phyloP scores from a whole-genome alignment of 345 rosid genomes.

The Gossypium turneri region DNA sequence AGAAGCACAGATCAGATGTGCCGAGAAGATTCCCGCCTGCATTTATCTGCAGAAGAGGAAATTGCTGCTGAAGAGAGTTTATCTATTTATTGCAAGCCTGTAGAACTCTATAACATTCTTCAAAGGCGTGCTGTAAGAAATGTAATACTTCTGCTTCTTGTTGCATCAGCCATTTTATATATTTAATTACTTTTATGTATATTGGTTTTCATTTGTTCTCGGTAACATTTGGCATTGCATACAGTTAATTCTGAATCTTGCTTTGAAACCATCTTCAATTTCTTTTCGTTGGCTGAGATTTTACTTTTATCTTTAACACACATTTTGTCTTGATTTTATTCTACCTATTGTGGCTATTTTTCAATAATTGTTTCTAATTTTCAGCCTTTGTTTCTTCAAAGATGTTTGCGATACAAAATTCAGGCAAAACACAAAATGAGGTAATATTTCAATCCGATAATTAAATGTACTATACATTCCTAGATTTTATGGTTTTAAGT shows the following conservation, averaged over 20 bases:
- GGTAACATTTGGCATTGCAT: background rate
- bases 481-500: constrained; percentile 1
- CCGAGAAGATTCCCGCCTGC: constrained; percentile 77
- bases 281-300: constrained; percentile 12
- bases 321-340: background rate
- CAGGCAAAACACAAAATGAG: constrained; percentile 78
- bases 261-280: background rate
- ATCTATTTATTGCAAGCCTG: constrained; percentile 87
- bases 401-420: constrained; percentile 83
- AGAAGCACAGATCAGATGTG: constrained; percentile 95
- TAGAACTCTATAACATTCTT: constrained; percentile 89
- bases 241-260: background rate
- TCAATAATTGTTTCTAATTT: background rate
- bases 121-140: constrained; percentile 78
- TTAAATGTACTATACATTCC: background rate
- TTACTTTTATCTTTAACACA: background rate
- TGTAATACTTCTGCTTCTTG: constrained; percentile 36
- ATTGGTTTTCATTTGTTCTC: background rate
- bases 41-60: constrained; percentile 82
- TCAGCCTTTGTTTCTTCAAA: constrained; percentile 83
- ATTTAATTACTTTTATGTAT: background rate
- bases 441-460: constrained; percentile 30
- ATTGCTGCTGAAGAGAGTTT: constrained; percentile 89
- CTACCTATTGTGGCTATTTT: background rate
- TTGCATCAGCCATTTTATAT: background rate